Evolutionary conservation across 345 rosid genomes (phyloP), one percentile per base, ranked within the genome.

Genomic region (Syzygium aqueum): DNA sequence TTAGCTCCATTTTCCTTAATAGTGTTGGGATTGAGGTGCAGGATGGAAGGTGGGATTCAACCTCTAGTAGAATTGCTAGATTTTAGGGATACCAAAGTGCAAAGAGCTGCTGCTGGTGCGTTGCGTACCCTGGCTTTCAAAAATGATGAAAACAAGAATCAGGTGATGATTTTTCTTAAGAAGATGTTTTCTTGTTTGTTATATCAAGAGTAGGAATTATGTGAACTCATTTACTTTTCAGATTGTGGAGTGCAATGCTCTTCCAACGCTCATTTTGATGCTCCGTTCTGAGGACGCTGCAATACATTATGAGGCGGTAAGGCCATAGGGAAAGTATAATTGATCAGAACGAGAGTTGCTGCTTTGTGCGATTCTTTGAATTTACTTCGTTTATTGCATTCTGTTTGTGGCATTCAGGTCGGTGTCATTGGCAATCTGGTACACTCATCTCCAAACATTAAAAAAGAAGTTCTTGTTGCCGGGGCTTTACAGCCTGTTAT

Each of bases 41-140:
- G 99, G 96, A 86, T 87, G 94, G 98, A 96, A 92, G 98, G 98
- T 28, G 99, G 99, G 80, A 96, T 97, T 89, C 99, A 98, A 40
- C 99, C 99, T 84, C 95, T 97, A 10, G 99, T 96, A 37, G 99
- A 96, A 88, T 92, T 97, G 93, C 98, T 97, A 87, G 98, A 95
- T 87, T 96, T 93, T 91, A 87, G 92, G 85, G 99, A 95, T 87
- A 88, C 95, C 50, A 97, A 97, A 90, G 99, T 97, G 90, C 99
- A 97, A 90, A 96, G 99, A 93, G 98, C 99, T 89, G 97, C 99
- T 88, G 99, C 98, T 63, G 99, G 99, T 86, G 98, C 99, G 77
- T 87, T 97, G 89, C 93, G 99, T 87, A 97, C 99, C 77, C 91
- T 97, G 90, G 99, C 99, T 59, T 97, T 96, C 92, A 97, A 96